These are phyloP conservation scores for Paramecium octaurelia DNA, from an alignment of 73 alveolate genomes.

Conservation along the genomic window DNA sequence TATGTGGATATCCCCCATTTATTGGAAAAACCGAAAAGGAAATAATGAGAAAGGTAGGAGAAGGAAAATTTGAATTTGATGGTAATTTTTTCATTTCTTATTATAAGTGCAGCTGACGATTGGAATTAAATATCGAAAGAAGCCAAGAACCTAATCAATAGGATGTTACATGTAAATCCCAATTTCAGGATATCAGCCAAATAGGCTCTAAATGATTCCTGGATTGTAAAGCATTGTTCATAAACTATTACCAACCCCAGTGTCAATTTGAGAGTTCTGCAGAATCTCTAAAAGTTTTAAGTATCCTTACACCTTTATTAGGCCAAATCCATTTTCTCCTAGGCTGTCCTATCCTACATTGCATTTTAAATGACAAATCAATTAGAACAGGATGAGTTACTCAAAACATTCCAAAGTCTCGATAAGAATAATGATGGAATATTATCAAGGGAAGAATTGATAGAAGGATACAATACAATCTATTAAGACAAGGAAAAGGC, in stretches of 20 bases:
- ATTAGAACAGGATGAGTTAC: conserved; percentile 65
- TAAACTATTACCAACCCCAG: background rate
- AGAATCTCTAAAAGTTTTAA: conserved; percentile 45
- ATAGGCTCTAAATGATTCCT: conserved; percentile 71
- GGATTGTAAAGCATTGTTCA: conserved; percentile 56
- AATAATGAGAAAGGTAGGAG: conserved; percentile 28
- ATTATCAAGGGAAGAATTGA: conserved; percentile 73
- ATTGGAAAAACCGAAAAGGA: conserved; percentile 20
- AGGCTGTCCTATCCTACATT: conserved; percentile 61
- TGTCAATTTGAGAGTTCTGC: background rate
- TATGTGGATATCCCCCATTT: conserved; percentile 55
- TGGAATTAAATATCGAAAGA: conserved; percentile 64
- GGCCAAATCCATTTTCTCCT: conserved; percentile 51
- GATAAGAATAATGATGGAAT: conserved; percentile 87
- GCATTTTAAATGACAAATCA: conserved; percentile 48
- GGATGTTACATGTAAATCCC: conserved; percentile 70
- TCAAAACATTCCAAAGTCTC: conserved; percentile 64
- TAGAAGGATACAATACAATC: conserved; percentile 69
- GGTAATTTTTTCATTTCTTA: background rate
- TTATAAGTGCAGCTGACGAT: conserved; percentile 29
- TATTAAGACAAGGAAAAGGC: background rate
- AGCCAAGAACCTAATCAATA: conserved; percentile 70
- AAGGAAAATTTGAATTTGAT: conserved; percentile 41
- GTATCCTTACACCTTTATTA: conserved; percentile 5
- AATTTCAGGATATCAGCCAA: conserved; percentile 68